Conservation (phyloP, 2,329 filamentous ascomycete genomes). For the Colletotrichum cordylinicola region DNA sequence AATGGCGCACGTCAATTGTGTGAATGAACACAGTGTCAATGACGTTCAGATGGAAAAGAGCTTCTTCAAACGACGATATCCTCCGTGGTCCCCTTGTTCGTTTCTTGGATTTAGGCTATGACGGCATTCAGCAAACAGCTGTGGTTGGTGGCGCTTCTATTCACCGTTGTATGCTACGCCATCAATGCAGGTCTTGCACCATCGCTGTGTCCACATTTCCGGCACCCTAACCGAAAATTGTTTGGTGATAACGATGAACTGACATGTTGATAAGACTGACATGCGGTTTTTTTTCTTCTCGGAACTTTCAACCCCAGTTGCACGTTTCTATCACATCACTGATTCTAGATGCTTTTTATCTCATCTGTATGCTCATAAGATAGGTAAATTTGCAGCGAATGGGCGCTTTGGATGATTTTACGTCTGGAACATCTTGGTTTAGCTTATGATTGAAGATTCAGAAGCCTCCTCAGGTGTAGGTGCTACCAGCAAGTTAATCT, state of each 20-base stretch:
- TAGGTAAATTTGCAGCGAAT: rapidly evolving
- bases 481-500: background rate
- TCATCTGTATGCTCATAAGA: background rate
- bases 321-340: background rate
- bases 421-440: background rate
- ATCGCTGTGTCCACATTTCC: background rate
- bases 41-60: background rate
- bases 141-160: conserved; percentile 12
- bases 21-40: background rate
- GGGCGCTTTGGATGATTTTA: background rate
- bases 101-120: background rate
- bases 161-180: background rate
- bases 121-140: background rate
- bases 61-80: background rate
- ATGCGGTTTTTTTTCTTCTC: background rate
- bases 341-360: rapidly evolving
- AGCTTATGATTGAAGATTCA: background rate
- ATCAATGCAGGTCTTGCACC: conserved; percentile 8
- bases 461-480: background rate
- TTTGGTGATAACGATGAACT: background rate
- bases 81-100: conserved; percentile 4
- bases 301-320: rapidly evolving
- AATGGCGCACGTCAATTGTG: rapidly evolving
- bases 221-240: background rate
- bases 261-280: background rate